Base-by-base conservation (phyloP, 129 eudicot species). In the Chrysanthemum makinoi region DNA sequence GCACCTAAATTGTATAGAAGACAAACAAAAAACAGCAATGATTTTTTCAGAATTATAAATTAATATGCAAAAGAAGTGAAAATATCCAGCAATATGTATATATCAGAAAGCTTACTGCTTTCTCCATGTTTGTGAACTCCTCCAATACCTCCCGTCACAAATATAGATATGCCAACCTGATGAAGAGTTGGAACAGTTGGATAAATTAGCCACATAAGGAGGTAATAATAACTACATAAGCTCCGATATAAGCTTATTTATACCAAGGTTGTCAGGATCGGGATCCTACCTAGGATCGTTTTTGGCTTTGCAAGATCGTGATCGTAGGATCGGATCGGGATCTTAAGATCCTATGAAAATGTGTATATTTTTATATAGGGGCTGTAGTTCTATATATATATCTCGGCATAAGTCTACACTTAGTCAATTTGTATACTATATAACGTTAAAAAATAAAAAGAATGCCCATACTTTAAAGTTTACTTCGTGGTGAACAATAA, bases 41-140 rank as follows among this genome's bases (percentile, higher is more conserved):
- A 16, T 44, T 71, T 46, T 46, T 51, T 15, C 22, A 43, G 46
- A 39, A 39, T 1, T 8, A 39, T 33, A 33, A 30, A n/a, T 28
- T 35, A 28, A 69, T 28, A 30, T 24, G 6, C 7, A 35, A 64
- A 47, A 24, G 6, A 47, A 1, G 53, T 19, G 46, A 22, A 16
- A 67, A 68, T 67, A 67, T 68, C 53, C 1, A 60, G 51, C 51
- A 71, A 54, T 35, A 11, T 6, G 3, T 19, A 54, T 52, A 17
- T 22, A 70, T 19, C 66, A 65, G 14, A 33, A 69, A 72, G 69
- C 93, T 74, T 80, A 95, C 99, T 79, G 69, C 69, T 86, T 84
- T 95, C 97, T 56, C 97, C 99, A 80, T 90, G 78, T 77, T 85
- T 84, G 76, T 95, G 99, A 53, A 95, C 99, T 73, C 99, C 99